Base-by-base conservation (phyloP, 2,329 filamentous ascomycete species). In the Colletotrichum theobromicola region DNA sequence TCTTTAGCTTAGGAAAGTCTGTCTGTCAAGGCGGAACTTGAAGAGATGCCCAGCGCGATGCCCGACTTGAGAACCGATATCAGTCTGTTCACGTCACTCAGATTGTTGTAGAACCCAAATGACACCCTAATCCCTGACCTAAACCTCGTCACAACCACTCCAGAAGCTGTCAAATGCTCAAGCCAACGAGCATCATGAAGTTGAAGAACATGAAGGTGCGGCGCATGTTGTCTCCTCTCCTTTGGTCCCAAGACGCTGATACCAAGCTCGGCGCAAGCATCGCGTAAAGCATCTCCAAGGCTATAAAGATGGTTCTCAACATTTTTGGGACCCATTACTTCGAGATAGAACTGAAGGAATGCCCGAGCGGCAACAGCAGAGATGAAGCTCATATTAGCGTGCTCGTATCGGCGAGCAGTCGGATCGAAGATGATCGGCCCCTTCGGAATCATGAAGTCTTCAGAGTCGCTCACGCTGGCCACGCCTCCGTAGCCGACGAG, bases 141-240 rank as follows among this genome's bases (percentile, higher is more conserved):
- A 46, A 81, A 81, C 3, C 73, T 73, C 3, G 79, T 81, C 6
- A 79, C 68, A 4, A 70, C 42, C 2, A 78, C 66, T 0, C 74
- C 70, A 1, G 76, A 32, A 7, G 62, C 72, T 32, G 75, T 70
- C 10, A 82, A 69, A 46, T 78, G 74, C 7, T 64, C 58, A 3
- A 69, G 57, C 81, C 80, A 82, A 21, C 65, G 67, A 18, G 72
- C 7, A 12, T 76, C 60, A 13, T 76, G 72, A 50, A 83, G 50
- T 3, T 76, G 74, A 16, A 83, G 67, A 10, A 82, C 74, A 53
- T 81, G 79, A 10, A 83, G 67, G 68, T 83, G 82, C 24, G 82
- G 80, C 2, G 81, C 79, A 13, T 81, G 77, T 1, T 72, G 37
- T 7, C 72, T 24, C 4, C 76, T 77, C 12, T 71, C 70, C 4